Evolutionary conservation across 1,284 basidiomycete genomes (phyloP).

Genomic region (Cryptococcus sp.): DNA sequence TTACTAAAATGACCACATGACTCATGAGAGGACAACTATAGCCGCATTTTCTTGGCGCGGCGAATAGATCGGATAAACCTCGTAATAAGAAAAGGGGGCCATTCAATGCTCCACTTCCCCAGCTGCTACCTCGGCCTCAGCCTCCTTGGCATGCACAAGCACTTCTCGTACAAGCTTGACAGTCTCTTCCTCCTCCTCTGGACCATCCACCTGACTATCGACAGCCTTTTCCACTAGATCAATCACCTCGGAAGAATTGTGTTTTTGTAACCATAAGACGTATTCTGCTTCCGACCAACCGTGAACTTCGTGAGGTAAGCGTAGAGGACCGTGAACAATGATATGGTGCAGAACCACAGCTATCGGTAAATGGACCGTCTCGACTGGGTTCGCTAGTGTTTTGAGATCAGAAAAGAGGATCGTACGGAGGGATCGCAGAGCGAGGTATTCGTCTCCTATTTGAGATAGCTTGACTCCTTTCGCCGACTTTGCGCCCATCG

Average conservation of each 20-base stretch:
- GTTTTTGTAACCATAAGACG: slow-evolving; percentile 44
- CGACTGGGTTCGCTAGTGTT: slow-evolving; percentile 59
- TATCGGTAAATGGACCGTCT: slow-evolving; percentile 67
- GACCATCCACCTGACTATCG: slow-evolving; percentile 31
- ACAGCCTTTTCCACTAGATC: slow-evolving; percentile 40
- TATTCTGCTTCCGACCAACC: slow-evolving; percentile 92
- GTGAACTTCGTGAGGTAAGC: slow-evolving; percentile 77
- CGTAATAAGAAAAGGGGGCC: no score
- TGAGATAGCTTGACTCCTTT: slow-evolving; percentile 58
- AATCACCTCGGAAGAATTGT: slow-evolving; percentile 34
- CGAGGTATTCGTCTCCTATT: slow-evolving; percentile 73
- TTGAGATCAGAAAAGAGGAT: slow-evolving; percentile 78
- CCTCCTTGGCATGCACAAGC: slow-evolving; percentile 30
- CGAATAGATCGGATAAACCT: no score
- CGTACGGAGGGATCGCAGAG: slow-evolving; percentile 75
- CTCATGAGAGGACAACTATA: no score
- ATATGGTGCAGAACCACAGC: slow-evolving; percentile 86
- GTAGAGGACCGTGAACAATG: slow-evolving; percentile 70
- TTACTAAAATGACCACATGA: no score
- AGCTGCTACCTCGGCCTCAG: slow-evolving; percentile 1
- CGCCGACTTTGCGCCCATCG: slow-evolving; percentile 44
- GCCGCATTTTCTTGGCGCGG: no score
- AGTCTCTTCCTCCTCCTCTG: slow-evolving; percentile 19
- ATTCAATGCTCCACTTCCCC: not conserved
- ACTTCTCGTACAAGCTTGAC: slow-evolving; percentile 33